These are phyloP conservation scores for Petrea volubilis DNA, from an alignment of 257 asterid species.

Conservation along the genomic window DNA sequence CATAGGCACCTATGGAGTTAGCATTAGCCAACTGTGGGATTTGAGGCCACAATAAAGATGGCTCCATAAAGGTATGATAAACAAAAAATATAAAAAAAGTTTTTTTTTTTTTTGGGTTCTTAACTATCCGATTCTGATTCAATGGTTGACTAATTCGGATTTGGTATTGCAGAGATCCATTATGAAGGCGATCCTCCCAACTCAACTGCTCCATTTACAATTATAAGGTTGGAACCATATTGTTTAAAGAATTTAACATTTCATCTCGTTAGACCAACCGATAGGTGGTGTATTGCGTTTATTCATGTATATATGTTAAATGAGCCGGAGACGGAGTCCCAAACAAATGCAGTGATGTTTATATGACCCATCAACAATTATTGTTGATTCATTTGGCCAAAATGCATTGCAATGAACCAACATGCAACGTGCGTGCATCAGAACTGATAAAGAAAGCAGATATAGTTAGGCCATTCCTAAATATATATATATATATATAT, in stretches of 20 bases:
- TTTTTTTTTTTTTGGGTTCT: too few species aligned
- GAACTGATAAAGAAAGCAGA: too few species aligned
- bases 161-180: too few species aligned
- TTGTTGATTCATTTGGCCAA: conserved; percentile 15
- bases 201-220: too few species aligned
- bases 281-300: too few species aligned
- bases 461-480: conserved; percentile 17
- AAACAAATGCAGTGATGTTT: conserved; percentile 13
- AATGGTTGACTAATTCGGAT: too few species aligned
- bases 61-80: conserved; percentile 14
- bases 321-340: background rate
- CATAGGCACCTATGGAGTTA: background rate
- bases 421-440: conserved; percentile 31
- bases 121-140: too few species aligned
- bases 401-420: conserved; percentile 31
- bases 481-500: background rate
- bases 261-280: too few species aligned
- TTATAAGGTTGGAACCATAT: too few species aligned
- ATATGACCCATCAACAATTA: conserved; percentile 17
- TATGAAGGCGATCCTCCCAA: too few species aligned
- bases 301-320: too few species aligned
- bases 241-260: too few species aligned
- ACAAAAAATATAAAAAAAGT: background rate
- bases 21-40: background rate
- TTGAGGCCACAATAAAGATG: background rate